Base-by-base conservation (phyloP, 176 grass and related monocot species). In the Aegilops umbellulata region DNA sequence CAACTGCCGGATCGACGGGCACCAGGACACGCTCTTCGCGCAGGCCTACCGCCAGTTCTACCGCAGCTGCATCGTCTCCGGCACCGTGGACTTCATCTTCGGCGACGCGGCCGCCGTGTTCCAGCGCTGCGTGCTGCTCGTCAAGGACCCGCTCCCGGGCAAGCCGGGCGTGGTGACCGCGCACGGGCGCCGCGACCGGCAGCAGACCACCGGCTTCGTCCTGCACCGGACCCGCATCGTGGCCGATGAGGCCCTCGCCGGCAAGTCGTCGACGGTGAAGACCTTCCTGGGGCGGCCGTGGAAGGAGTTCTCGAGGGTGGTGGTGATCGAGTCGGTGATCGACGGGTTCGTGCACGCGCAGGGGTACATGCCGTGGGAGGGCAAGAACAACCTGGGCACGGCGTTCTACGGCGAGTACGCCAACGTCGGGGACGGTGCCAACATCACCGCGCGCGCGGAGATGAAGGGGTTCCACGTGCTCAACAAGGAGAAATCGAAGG, bases 21-120 rank as follows among this genome's bases (percentile, higher is more conserved):
- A 96, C 92, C 94, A 98, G 83, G 92, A 94, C 90, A 98, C 92
- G 34, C 88, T 98, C 38, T 94, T 92, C 85, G 88, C 93, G 31
- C 96, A 98, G 73, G 90, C 88, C 15, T 90, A 98, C 78, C 93
- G 90, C 0, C 94, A 98, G 84, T 98, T 90, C 87, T 98, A 95
- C 76, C 92, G 97, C 8, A 88, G 92, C 66, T 96, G 97, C 90
- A 38, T 92, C 78, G 92, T 98, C 89, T 68, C 92, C 44, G 96
- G 93, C 88, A 94, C 93, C 53, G 82, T 98, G n/a, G 91, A 98
- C 80, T 94, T 98, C 79, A 87, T 98, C 77, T 94, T 94, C 80
- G 96, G 96, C 34, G 94, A 96, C 69, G 92, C 92, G 2, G 67
- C 94, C 1, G 93, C 97, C 31, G 82, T 98, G 12, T 98, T 98